Evolutionary conservation across 2,329 filamentous ascomycete species (phyloP).

Genomic region (Trichoderma sp.): DNA sequence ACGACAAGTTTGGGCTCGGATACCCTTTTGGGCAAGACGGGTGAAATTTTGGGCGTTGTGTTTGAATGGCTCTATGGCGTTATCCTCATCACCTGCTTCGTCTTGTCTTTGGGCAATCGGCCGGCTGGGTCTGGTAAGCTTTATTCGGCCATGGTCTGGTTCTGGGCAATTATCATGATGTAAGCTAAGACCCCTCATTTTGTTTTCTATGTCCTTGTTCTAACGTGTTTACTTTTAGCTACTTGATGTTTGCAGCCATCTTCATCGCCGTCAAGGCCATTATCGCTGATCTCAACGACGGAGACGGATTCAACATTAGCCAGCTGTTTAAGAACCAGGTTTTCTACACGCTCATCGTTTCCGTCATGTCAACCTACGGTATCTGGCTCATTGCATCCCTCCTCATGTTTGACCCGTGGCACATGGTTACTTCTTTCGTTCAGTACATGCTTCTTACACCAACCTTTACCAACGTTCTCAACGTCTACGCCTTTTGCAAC

Average conservation of each 20-base stretch:
- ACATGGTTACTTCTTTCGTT: constrained; percentile 94
- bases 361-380: constrained; percentile 85
- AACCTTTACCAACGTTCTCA: constrained; percentile 97
- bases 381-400: constrained; percentile 90
- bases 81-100: constrained; percentile 90
- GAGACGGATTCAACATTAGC: constrained; percentile 63
- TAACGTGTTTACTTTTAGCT: constrained; percentile 47
- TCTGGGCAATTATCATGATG: constrained; percentile 95
- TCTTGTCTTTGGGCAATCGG: constrained; percentile 89
- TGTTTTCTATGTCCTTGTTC: neutral
- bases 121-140: constrained; percentile 90
- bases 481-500: constrained; percentile 98
- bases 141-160: constrained; percentile 97
- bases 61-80: constrained; percentile 97
- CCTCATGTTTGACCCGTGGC: constrained; percentile 97
- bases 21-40: constrained; percentile 70
- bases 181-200: constrained; percentile 43
- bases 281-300: constrained; percentile 61
- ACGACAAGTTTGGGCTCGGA: constrained; percentile 76
- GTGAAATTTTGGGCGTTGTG: constrained; percentile 78
- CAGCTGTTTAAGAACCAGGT: constrained; percentile 82
- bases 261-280: constrained; percentile 92
- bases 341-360: constrained; percentile 93
- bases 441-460: constrained; percentile 95
- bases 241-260: constrained; percentile 90